Evolutionary conservation across 2,329 filamentous ascomycete species (phyloP).

Genomic region (Claviceps cyperi): DNA sequence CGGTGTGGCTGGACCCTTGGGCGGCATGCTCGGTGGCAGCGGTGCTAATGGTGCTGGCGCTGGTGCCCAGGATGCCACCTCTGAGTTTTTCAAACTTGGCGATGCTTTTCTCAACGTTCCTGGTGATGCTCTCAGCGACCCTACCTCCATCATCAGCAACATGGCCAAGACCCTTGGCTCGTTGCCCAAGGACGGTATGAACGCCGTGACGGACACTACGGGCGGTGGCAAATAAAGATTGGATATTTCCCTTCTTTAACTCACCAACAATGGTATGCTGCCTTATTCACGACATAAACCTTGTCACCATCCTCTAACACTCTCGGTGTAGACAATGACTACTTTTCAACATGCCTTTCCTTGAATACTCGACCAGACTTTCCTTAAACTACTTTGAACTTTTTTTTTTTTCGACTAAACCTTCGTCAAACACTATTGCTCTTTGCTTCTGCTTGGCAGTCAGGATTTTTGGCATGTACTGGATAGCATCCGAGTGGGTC

Average conservation of each 20-base stretch:
- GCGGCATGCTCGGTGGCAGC: not conserved
- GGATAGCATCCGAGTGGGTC: too few species aligned
- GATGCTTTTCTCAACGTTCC: constrained; percentile 9
- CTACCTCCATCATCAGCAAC: not conserved
- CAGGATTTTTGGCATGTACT: too few species aligned
- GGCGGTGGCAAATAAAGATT: not conserved
- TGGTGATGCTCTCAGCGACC: constrained; percentile 5
- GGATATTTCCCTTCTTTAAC: too few species aligned
- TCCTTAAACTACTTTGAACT: too few species aligned
- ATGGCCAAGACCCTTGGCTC: not conserved
- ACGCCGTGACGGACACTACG: not conserved
- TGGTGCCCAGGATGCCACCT: constrained; percentile 3
- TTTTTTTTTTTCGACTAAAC: too few species aligned
- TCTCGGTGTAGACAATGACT: not conserved
- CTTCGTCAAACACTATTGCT: too few species aligned
- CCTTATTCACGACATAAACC: too few species aligned
- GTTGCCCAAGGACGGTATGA: not conserved
- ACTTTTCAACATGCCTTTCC: too few species aligned
- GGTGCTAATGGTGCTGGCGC: not conserved
- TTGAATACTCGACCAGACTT: too few species aligned
- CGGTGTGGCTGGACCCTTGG: not conserved
- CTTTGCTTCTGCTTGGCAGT: too few species aligned
- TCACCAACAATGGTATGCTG: not conserved
- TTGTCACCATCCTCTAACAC: too few species aligned
- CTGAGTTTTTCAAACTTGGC: constrained; percentile 7